A percentile compares a stretch with the other conserved stretches of the same genome.
These are phyloP conservation scores for Xylaria flabelliformis DNA, from an alignment of 495 filamentous ascomycete species.

Conservation along the genomic window DNA sequence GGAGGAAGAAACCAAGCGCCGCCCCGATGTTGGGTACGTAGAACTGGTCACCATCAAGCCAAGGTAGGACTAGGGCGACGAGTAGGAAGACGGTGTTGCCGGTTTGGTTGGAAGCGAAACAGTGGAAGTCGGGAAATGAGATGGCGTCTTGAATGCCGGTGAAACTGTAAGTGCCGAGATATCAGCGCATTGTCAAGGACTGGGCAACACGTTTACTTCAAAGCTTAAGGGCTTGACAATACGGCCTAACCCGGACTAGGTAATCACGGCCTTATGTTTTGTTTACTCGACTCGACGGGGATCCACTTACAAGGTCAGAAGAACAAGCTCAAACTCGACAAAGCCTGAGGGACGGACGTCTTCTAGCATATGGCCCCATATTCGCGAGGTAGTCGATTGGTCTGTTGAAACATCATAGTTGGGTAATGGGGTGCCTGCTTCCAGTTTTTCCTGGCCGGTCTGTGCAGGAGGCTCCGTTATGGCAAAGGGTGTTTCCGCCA, in stretches of 20 bases:
- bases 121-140: constrained; percentile 66
- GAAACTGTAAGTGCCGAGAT: constrained; percentile 23
- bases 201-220: background rate
- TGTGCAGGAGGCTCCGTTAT: background rate
- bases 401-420: background rate
- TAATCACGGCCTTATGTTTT: background rate
- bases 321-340: constrained; percentile 49
- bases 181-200: constrained; percentile 28
- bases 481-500: background rate
- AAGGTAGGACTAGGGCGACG: constrained; percentile 59
- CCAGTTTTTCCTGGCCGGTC: background rate
- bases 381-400: constrained; percentile 32
- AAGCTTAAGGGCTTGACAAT: background rate
- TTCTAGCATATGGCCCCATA: constrained; percentile 47
- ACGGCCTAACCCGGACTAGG: background rate
- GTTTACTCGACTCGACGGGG: constrained; percentile 1
- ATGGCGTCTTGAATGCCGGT: constrained; percentile 64
- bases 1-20: constrained; percentile 62
- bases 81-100: constrained; percentile 67
- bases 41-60: constrained; percentile 55
- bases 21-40: constrained; percentile 58
- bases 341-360: constrained; percentile 44
- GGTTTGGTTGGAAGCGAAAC: constrained; percentile 71
- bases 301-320: constrained; percentile 51
- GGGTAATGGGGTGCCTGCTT: background rate